These are phyloP conservation scores for Epichloe sp. DNA, from an alignment of 2,329 filamentous ascomycete species.

Conservation along the genomic window DNA sequence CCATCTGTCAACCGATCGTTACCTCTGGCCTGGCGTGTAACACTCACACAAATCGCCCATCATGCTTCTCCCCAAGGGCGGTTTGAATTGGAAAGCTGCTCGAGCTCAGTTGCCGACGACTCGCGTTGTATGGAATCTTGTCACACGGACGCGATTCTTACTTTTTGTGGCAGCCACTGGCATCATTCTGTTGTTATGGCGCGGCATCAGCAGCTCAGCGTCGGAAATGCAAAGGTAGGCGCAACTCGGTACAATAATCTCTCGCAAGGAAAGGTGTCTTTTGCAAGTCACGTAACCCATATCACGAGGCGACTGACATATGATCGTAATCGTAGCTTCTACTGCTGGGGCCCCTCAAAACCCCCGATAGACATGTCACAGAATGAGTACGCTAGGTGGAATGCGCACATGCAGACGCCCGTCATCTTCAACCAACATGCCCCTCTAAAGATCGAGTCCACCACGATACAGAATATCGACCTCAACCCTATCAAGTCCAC, in stretches of 20 bases:
- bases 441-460: conserved; percentile 70
- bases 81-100: conserved; percentile 85
- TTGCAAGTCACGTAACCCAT: not conserved
- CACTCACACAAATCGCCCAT: conserved; percentile 16
- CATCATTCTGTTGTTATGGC: conserved; percentile 73
- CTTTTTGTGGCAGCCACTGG: conserved; percentile 58
- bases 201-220: conserved; percentile 66
- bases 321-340: conserved; percentile 51
- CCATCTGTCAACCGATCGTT: not conserved
- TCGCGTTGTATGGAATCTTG: conserved; percentile 54
- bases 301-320: conserved; percentile 3
- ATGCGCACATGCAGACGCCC: conserved; percentile 75
- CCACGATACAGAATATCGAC: conserved; percentile 65
- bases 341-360: conserved; percentile 91
- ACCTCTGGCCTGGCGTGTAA: conserved; percentile 1
- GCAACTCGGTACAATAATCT: not conserved
- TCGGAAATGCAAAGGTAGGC: conserved; percentile 82
- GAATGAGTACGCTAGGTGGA: conserved; percentile 86
- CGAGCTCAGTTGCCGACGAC: conserved; percentile 66
- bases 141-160: conserved; percentile 69
- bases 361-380: conserved; percentile 90
- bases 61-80: conserved; percentile 87
- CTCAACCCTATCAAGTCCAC: conserved; percentile 79
- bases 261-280: not conserved
- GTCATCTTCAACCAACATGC: conserved; percentile 95